Evolutionary conservation across 139 green algal species (phyloP).

Genomic region (Deuterostichococcus epilithicus): DNA sequence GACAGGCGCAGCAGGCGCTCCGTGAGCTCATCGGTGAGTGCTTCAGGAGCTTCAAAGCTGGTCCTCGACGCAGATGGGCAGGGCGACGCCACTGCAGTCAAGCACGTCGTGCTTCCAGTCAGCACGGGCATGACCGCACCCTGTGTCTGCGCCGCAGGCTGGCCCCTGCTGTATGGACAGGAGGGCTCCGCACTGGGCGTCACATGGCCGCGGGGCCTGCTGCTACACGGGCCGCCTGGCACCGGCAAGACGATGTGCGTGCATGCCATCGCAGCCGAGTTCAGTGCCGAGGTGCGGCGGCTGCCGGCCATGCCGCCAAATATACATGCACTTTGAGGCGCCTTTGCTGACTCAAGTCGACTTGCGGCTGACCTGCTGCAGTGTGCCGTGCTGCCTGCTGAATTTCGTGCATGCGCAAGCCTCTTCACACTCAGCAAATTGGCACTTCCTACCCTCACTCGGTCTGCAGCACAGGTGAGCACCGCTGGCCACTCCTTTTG

Average conservation of each 20-base stretch:
- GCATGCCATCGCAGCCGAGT: constrained; percentile 45
- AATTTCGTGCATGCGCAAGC: too few relatives aligned
- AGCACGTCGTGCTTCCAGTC: too few relatives aligned
- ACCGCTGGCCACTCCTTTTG: too few relatives aligned
- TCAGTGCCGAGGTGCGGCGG: constrained; percentile 30
- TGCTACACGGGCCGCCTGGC: constrained; percentile 52
- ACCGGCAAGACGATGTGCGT: constrained; percentile 48
- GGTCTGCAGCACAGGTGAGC: too few relatives aligned
- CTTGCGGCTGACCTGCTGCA: too few relatives aligned
- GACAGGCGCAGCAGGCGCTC: not conserved
- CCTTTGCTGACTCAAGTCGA: too few relatives aligned
- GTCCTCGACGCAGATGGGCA: too few relatives aligned
- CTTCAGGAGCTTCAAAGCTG: not conserved
- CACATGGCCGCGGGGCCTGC: constrained; percentile 40
- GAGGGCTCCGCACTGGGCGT: constrained; percentile 55
- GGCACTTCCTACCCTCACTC: too few relatives aligned
- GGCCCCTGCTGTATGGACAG: constrained; percentile 45
- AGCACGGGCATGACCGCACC: not conserved
- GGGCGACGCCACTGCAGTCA: too few relatives aligned
- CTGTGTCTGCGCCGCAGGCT: constrained; percentile 22
- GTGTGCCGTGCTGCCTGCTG: too few relatives aligned
- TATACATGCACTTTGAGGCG: too few relatives aligned
- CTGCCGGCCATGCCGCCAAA: not conserved
- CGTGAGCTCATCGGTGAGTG: not conserved
- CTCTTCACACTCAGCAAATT: too few relatives aligned